Conservation (phyloP, 495 filamentous ascomycete species). For the Tuber brumale region DNA sequence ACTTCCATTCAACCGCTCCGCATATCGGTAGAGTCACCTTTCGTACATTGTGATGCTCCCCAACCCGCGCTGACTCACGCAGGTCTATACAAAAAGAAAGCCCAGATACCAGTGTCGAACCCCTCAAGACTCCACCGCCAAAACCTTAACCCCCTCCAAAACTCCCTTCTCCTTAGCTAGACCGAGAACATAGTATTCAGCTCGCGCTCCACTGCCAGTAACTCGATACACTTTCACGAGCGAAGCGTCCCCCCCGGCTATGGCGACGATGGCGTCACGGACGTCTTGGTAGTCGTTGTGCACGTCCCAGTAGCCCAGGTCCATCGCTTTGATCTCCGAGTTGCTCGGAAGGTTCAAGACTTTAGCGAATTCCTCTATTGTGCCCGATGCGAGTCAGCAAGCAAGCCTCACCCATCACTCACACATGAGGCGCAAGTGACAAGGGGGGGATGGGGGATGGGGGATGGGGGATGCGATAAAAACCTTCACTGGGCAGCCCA, state of each 20-base stretch:
- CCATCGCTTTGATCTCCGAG: conserved; percentile 42
- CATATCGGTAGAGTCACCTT: not conserved
- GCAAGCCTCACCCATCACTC: not conserved
- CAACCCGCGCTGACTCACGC: not conserved
- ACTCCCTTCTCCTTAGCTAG: conserved; percentile 48
- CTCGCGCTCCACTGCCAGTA: conserved; percentile 48
- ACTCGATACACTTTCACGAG: conserved; percentile 56
- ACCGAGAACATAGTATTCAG: conserved; percentile 57
- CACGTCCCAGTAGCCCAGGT: conserved; percentile 47
- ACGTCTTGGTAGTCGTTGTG: conserved; percentile 47
- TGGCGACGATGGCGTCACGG: conserved; percentile 44
- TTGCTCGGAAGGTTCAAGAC: conserved; percentile 19
- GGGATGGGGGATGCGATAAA: not conserved
- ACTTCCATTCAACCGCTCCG: not conserved
- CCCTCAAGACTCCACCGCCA: conserved; percentile 53
- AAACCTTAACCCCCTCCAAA: conserved; percentile 56
- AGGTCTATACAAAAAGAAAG: not conserved
- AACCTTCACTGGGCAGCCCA: conserved; percentile 43
- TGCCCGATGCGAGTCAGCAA: not conserved
- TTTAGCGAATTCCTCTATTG: not conserved
- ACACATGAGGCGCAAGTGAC: not conserved
- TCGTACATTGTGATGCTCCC: not conserved
- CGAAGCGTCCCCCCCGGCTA: conserved; percentile 43
- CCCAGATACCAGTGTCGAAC: not conserved
- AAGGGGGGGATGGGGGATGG: too few species aligned